Evolutionary conservation across 2,329 filamentous ascomycete species (phyloP).

Genomic region (Dactylellina parvicollis): DNA sequence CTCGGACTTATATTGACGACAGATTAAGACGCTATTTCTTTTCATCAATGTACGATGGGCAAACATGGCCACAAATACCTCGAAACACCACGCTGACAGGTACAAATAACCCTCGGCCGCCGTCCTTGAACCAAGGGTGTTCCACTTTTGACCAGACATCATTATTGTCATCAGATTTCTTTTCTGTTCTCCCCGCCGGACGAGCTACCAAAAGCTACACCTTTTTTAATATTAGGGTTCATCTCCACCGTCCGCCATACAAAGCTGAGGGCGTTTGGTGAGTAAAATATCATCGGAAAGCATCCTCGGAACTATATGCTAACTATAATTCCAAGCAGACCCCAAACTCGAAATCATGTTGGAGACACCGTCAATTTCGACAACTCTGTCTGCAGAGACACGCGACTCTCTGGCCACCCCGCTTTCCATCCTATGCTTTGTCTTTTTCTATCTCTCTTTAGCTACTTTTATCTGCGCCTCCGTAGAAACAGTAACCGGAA

Average conservation of each 20-base stretch:
- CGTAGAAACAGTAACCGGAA: conserved; percentile 30
- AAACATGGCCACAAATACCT: conserved; percentile 17
- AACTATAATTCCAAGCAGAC: too few relatives aligned
- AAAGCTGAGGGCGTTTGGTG: too few relatives aligned
- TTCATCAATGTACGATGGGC: neutral
- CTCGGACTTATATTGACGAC: conserved; percentile 8
- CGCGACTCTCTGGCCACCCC: conserved; percentile 15
- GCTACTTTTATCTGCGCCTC: conserved; percentile 34
- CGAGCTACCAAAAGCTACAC: too few relatives aligned
- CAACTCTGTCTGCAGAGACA: conserved; percentile 10
- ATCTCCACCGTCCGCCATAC: too few relatives aligned
- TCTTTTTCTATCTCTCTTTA: conserved; percentile 44
- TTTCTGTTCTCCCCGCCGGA: too few relatives aligned
- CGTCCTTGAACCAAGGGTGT: neutral
- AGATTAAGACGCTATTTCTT: conserved; percentile 14
- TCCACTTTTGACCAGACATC: neutral
- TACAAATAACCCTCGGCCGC: conserved; percentile 26
- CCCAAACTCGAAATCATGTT: too few relatives aligned
- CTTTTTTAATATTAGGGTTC: too few relatives aligned
- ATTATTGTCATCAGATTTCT: too few relatives aligned
- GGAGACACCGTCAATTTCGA: neutral
- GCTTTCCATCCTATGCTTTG: conserved; percentile 23
- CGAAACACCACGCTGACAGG: neutral
- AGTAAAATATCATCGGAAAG: too few relatives aligned
- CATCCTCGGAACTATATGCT: too few relatives aligned